Percentiles rank a stretch among this genome's conserved stretches.
phyloP scores from a whole-genome alignment of 441 rosid species.

The Dalechampia spathulata region DNA sequence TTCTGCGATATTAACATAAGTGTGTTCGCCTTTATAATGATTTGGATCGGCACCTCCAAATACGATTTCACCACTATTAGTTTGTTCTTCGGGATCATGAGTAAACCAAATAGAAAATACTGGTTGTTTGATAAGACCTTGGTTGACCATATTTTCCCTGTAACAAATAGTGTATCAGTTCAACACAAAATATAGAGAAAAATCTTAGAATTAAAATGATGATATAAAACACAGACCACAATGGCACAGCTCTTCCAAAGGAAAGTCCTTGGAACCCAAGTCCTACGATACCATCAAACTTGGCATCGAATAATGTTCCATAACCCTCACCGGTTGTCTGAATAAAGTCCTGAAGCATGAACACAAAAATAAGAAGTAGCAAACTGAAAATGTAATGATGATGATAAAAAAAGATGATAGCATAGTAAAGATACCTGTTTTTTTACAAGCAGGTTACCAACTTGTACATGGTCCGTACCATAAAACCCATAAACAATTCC shows the following conservation, averaged over 20 bases:
- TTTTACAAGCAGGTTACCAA: constrained; percentile 60
- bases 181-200: neutral
- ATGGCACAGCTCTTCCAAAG: constrained; percentile 64
- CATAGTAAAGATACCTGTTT: constrained; percentile 46
- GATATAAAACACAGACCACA: constrained; percentile 37
- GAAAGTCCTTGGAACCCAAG: constrained; percentile 84
- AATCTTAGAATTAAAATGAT: neutral
- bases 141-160: constrained; percentile 80
- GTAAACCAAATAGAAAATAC: constrained; percentile 83
- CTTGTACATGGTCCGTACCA: constrained; percentile 51
- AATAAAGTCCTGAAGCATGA: constrained; percentile 64
- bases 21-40: constrained; percentile 66
- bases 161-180: neutral
- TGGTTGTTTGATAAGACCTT: constrained; percentile 55
- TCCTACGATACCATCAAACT: constrained; percentile 84
- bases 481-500: constrained; percentile 77
- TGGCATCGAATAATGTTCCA: constrained; percentile 57
- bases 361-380: no score
- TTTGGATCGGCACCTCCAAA: constrained; percentile 76
- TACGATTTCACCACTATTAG: constrained; percentile 62
- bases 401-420: neutral
- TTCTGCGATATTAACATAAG: no score
- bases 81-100: constrained; percentile 49
- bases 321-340: constrained; percentile 71
- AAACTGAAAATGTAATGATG: neutral